phyloP scores from a whole-genome alignment of 441 rosid genomes.

The Gossypium lobatum region DNA sequence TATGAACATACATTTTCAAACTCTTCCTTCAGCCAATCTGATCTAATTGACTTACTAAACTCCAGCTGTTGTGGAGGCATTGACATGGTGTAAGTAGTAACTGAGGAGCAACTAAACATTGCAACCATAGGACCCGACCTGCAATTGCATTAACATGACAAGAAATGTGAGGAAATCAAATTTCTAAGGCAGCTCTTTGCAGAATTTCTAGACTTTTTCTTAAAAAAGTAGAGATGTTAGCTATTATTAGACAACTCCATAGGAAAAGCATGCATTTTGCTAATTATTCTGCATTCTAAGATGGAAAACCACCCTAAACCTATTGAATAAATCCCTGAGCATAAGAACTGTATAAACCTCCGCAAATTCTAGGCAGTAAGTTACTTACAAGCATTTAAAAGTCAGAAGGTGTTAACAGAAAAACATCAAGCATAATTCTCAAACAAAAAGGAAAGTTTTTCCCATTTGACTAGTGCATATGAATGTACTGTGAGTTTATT shows the following conservation, averaged over 20 bases:
- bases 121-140: constrained; percentile 87
- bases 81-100: constrained; percentile 62
- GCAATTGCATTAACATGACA: constrained; percentile 22
- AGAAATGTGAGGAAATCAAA: constrained; percentile 3
- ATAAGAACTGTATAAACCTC: constrained; percentile 2
- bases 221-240: background rate
- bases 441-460: background rate
- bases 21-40: constrained; percentile 57
- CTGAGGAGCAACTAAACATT: constrained; percentile 77
- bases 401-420: background rate
- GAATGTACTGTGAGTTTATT: background rate
- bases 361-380: background rate
- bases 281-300: background rate
- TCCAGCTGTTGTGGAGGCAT: constrained; percentile 73
- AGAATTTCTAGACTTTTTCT: background rate
- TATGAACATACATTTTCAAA: constrained; percentile 41
- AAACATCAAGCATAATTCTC: background rate
- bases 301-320: background rate
- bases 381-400: background rate
- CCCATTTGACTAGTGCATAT: background rate
- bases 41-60: constrained; percentile 43
- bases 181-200: background rate
- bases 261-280: background rate
- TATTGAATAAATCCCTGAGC: background rate
- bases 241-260: background rate